phyloP scores from a whole-genome alignment of 371 early-diverging fungal species.

The Apophysomyces elegans region DNA sequence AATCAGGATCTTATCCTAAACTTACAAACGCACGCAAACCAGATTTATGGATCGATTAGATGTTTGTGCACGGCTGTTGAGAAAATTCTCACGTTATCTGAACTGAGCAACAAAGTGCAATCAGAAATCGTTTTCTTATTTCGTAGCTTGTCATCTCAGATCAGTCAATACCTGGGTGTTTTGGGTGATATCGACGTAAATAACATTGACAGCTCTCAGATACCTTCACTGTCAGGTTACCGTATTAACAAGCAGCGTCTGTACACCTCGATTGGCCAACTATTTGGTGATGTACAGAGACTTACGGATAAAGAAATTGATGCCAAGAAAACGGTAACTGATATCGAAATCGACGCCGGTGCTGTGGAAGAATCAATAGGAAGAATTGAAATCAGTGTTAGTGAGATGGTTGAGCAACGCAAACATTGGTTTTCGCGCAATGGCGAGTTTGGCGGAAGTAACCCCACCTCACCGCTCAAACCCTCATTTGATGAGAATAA shows the following conservation, averaged over 20 bases:
- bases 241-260: constrained; percentile 67
- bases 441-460: not conserved
- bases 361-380: constrained; percentile 49
- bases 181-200: constrained; percentile 41
- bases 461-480: not conserved
- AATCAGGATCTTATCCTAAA: constrained; percentile 39
- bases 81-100: constrained; percentile 1
- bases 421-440: constrained; percentile 26
- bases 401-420: constrained; percentile 47
- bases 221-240: constrained; percentile 58
- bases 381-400: constrained; percentile 31
- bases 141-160: constrained; percentile 49
- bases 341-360: constrained; percentile 45
- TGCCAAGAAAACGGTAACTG: constrained; percentile 27
- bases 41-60: constrained; percentile 37
- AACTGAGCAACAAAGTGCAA: not conserved
- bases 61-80: constrained; percentile 19
- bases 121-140: constrained; percentile 32
- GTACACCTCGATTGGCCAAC: constrained; percentile 68
- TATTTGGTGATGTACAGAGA: constrained; percentile 68
- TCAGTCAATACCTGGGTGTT: constrained; percentile 46
- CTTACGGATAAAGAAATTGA: constrained; percentile 54
- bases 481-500: not conserved
- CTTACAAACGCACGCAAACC: constrained; percentile 40
- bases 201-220: constrained; percentile 30